phyloP scores from a whole-genome alignment of 2,329 filamentous ascomycete species.

The Lojkania enalia region DNA sequence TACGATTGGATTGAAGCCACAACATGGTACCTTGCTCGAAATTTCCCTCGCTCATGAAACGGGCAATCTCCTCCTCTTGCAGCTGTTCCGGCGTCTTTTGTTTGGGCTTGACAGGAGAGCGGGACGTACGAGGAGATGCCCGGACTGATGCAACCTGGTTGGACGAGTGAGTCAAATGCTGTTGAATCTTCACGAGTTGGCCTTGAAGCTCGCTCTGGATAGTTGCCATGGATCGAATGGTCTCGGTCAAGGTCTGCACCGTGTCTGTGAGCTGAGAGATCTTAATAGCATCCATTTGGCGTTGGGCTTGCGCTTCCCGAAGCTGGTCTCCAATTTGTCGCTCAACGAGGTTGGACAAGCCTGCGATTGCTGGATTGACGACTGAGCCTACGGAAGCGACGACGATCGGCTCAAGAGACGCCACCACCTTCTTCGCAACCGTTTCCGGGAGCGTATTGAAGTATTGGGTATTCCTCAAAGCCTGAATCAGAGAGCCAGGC shows the following conservation, averaged over 20 bases:
- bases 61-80: conserved; percentile 65
- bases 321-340: conserved; percentile 58
- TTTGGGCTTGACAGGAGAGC: conserved; percentile 44
- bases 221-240: conserved; percentile 69
- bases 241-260: conserved; percentile 68
- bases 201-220: conserved; percentile 71
- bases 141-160: conserved; percentile 8
- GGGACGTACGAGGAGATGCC: neutral
- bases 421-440: conserved; percentile 67
- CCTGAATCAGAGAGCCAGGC: conserved; percentile 66
- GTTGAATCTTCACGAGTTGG: conserved; percentile 50
- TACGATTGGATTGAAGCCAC: conserved; percentile 65
- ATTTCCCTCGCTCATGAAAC: conserved; percentile 61
- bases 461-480: conserved; percentile 74
- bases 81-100: conserved; percentile 55
- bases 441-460: conserved; percentile 73
- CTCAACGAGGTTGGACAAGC: conserved; percentile 70
- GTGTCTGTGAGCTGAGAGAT: conserved; percentile 72
- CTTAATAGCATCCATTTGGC: conserved; percentile 62
- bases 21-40: conserved; percentile 53
- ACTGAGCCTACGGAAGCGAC: conserved; percentile 59
- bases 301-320: conserved; percentile 56
- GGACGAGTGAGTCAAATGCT: conserved; percentile 39
- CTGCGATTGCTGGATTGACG: conserved; percentile 67
- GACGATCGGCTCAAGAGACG: conserved; percentile 69